Evolutionary conservation across 371 early-diverging fungal genomes (phyloP).

Genomic region (Apophysomyces sp.): DNA sequence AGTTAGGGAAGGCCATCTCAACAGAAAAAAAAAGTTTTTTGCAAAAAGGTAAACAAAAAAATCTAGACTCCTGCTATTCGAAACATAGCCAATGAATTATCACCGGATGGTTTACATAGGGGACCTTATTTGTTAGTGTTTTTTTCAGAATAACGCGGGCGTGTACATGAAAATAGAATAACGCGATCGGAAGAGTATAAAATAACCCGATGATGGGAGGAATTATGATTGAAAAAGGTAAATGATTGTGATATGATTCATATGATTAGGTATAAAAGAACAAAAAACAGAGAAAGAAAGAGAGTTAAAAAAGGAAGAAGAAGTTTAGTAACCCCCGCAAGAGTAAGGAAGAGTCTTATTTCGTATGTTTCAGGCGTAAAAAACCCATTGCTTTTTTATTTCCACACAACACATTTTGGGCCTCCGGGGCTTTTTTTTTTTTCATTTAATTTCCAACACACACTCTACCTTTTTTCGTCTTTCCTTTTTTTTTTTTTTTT

Average conservation of each 20-base stretch:
- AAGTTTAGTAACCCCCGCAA: background rate
- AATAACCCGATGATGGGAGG: background rate
- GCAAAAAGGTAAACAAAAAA: conserved; percentile 8
- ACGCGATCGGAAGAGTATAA: background rate
- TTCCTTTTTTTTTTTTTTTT: conserved; percentile 15
- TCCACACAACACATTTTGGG: conserved; percentile 14
- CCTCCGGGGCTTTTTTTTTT: conserved; percentile 24
- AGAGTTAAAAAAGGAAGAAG: background rate
- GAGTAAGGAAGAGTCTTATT: conserved; percentile 9
- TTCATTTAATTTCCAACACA: conserved; percentile 10
- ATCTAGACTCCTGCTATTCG: conserved; percentile 6
- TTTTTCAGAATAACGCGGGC: background rate
- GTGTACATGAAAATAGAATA: conserved; percentile 8
- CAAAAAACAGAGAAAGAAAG: conserved; percentile 8
- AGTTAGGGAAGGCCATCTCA: background rate
- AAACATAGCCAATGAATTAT: conserved; percentile 10
- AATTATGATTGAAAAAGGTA: too few species aligned
- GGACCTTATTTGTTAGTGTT: conserved; percentile 5
- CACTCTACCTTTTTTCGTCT: background rate
- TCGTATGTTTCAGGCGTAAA: conserved; percentile 17
- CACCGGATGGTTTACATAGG: background rate
- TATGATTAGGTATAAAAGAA: background rate
- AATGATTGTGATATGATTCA: too few species aligned
- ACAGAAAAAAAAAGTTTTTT: conserved; percentile 4
- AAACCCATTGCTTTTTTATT: conserved; percentile 7